Percentiles rank a stretch among this genome's conserved stretches.
phyloP scores from a whole-genome alignment of 2,329 filamentous ascomycete species.

The Biscogniauxia mediterranea region DNA sequence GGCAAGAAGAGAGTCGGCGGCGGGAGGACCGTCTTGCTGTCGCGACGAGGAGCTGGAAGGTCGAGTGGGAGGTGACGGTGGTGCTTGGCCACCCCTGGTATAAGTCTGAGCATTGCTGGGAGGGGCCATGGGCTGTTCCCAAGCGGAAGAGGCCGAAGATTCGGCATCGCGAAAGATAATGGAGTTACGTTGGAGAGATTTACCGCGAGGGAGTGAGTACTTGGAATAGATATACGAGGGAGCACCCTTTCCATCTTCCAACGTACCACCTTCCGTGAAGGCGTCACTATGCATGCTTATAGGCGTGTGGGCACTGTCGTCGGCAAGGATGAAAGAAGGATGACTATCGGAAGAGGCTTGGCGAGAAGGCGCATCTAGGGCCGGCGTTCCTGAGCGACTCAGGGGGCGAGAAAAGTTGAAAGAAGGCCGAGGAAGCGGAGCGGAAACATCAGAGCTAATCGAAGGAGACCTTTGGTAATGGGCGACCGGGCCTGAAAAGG shows the following conservation, averaged over 20 bases:
- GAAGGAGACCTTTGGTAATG: slow-evolving; percentile 78
- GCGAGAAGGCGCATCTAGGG: slow-evolving; percentile 55
- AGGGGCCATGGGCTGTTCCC: slow-evolving; percentile 54
- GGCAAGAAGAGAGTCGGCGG: slow-evolving; percentile 40
- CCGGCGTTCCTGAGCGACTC: slow-evolving; percentile 67
- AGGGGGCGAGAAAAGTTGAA: slow-evolving; percentile 95
- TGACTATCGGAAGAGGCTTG: slow-evolving; percentile 68
- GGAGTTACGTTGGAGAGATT: slow-evolving; percentile 69
- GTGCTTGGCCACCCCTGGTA: slow-evolving; percentile 45
- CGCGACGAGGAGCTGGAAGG: slow-evolving; percentile 54
- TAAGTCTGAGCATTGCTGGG: slow-evolving; percentile 44
- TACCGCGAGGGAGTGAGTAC: slow-evolving; percentile 79
- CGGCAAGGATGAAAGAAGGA: slow-evolving; percentile 59
- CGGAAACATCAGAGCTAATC: slow-evolving; percentile 76
- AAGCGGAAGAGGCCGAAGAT: slow-evolving; percentile 55
- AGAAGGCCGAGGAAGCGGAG: slow-evolving; percentile 65
- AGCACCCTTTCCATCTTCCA: slow-evolving; percentile 48
- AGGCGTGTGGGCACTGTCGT: slow-evolving; percentile 67
- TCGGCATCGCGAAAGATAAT: slow-evolving; percentile 55
- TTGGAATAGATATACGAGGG: slow-evolving; percentile 85
- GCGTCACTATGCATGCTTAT: slow-evolving; percentile 71
- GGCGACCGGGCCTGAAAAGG: slow-evolving; percentile 43
- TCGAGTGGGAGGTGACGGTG: slow-evolving; percentile 60
- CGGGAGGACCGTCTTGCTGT: slow-evolving; percentile 33
- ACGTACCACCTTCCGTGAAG: slow-evolving; percentile 51